These are phyloP conservation scores for Albophoma yamanashiensis DNA, from an alignment of 2,329 filamentous ascomycete species.

Conservation along the genomic window DNA sequence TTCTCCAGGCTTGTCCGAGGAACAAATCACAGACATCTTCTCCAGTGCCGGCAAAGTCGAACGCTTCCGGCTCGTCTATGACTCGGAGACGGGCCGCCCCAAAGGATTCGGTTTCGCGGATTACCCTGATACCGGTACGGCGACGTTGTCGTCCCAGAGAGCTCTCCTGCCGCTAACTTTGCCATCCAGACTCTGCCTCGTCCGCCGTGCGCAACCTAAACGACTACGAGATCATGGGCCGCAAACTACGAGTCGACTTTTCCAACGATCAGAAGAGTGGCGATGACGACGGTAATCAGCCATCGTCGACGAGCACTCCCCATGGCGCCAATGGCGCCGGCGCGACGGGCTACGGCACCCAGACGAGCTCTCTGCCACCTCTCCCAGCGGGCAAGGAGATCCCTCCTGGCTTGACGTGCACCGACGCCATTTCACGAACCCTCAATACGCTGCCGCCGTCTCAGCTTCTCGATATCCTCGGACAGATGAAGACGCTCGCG, in stretches of 20 bases:
- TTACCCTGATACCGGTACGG: conserved; percentile 76
- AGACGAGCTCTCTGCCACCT: conserved; percentile 54
- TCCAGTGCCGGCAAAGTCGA: conserved; percentile 81
- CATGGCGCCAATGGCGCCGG: conserved; percentile 22
- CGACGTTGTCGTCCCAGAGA: background rate
- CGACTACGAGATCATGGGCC: conserved; percentile 88
- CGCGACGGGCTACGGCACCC: conserved; percentile 18
- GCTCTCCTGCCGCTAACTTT: conserved; percentile 7
- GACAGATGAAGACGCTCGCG: conserved; percentile 89
- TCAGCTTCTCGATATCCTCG: conserved; percentile 85
- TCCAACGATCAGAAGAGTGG: conserved; percentile 80
- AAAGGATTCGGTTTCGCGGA: conserved; percentile 97
- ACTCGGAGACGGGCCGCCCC: conserved; percentile 85
- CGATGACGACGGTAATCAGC: conserved; percentile 35
- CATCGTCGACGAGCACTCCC: conserved; percentile 12
- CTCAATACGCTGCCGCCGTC: conserved; percentile 76
- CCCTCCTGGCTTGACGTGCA: conserved; percentile 69
- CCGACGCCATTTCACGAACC: conserved; percentile 86
- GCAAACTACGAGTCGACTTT: conserved; percentile 91
- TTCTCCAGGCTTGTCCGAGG: conserved; percentile 75
- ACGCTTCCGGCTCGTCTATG: conserved; percentile 88
- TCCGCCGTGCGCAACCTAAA: conserved; percentile 93
- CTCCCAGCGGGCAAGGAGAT: conserved; percentile 79
- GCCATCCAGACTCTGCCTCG: conserved; percentile 57
- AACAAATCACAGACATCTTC: conserved; percentile 92